Evolutionary conservation across 2,329 filamentous ascomycete genomes (phyloP), one percentile per base, ranked within the genome.

Genomic region (Colletotrichum higginsianum): DNA sequence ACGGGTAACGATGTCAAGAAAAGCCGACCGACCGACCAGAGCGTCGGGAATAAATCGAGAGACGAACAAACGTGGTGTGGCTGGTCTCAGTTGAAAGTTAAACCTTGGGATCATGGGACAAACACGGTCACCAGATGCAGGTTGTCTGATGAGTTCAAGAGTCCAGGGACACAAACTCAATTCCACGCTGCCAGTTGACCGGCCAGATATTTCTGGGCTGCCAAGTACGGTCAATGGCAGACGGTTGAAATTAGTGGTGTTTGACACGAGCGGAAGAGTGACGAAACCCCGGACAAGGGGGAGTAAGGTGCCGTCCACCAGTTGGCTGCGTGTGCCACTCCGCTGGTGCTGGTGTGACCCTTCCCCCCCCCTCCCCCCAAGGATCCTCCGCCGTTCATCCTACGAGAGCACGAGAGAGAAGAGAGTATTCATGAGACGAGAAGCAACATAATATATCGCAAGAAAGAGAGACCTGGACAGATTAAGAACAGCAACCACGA

Each of bases 121-220:
- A 63, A 63, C 68, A 53, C 46, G 44, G 53, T 66, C 68, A 61
- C 57, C 53, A 63, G 21, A 44, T 35, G 30, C 26, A 47, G 40
- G 58, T 71, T 71, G 58, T 68, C 65, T 47, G 68, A 68, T 68
- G 50, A 67, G 47, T 46, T 18, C 12, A 47, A 44, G 35, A 60
- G 50, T 23, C 18, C 35, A 40, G 38, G 55, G 44, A 68, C 52
- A n/a, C 30, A 56, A 71, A 60, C 46, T 49, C 57, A 63, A 68
- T 71, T 35, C 65, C n/a, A 56, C 62, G 55, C 15, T 61, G 42
- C 56, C 53, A 3, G 58, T 38, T 13, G 42, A 12, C 13, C 26
- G 15, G 15, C 42, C 16, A 57, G 49, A 40, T 49, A 60, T 64
- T 55, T 63, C 52, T 64, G 53, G 40, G 26, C 58, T 68, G 46